phyloP scores from a whole-genome alignment of 2,329 filamentous ascomycete species.

The Paecilomyces sp. region DNA sequence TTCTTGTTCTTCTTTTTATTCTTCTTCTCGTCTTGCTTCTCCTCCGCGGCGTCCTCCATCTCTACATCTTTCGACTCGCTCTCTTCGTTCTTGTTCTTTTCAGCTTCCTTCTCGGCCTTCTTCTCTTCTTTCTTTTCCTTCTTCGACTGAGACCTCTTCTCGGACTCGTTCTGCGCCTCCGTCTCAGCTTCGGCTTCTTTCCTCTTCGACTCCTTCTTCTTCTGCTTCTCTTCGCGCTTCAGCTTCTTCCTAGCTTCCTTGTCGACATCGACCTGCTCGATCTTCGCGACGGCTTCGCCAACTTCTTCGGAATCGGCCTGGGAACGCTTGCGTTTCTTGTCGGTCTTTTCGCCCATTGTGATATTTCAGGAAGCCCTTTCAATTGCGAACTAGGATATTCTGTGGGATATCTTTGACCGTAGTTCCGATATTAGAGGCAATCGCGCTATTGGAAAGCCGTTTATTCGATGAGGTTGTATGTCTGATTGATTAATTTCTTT shows the following conservation, averaged over 20 bases:
- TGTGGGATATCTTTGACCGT: not conserved
- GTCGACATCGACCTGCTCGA: conserved; percentile 22
- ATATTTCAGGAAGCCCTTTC: not conserved
- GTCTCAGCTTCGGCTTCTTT: not conserved
- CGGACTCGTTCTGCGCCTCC: conserved; percentile 3
- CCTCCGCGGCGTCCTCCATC: conserved; percentile 12
- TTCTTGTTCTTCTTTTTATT: conserved; percentile 19
- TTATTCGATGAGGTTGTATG: not conserved
- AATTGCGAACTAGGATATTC: not conserved
- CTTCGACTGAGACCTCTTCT: not conserved
- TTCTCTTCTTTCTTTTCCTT: conserved; percentile 5
- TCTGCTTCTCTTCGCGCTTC: conserved; percentile 11
- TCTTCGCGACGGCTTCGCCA: conserved; percentile 23
- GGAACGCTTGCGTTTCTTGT: conserved; percentile 34
- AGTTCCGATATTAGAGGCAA: not conserved
- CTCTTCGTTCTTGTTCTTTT: conserved; percentile 8
- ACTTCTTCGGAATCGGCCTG: conserved; percentile 18
- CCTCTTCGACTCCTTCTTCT: conserved; percentile 5
- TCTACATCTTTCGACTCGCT: conserved; percentile 11
- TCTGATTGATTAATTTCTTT: not conserved
- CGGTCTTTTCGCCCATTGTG: conserved; percentile 29
- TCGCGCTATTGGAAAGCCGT: not conserved
- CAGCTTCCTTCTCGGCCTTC: not conserved
- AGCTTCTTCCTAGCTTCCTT: conserved; percentile 16
- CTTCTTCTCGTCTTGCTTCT: conserved; percentile 12